Conservation (phyloP, 768 basidiomycete genomes). For the Psilocybe sp. region DNA sequence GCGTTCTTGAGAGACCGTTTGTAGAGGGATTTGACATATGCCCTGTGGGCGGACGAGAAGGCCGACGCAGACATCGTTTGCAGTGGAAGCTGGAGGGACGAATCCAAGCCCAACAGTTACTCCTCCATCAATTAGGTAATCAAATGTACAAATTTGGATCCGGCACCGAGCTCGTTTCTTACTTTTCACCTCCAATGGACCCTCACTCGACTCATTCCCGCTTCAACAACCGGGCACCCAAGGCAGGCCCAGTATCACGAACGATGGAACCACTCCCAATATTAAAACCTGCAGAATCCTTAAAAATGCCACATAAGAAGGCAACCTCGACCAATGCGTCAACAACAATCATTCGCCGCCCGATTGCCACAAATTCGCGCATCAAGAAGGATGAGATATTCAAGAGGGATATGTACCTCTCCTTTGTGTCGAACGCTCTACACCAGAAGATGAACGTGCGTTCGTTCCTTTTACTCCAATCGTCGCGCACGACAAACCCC, state of each 20-base stretch:
- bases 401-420: conserved; percentile 79
- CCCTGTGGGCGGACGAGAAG: conserved; percentile 73
- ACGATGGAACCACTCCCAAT: conserved; percentile 36
- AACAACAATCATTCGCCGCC: conserved; percentile 36
- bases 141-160: conserved; percentile 11
- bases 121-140: conserved; percentile 21
- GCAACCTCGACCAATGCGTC: conserved; percentile 32
- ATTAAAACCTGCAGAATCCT: conserved; percentile 12
- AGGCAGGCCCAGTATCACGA: conserved; percentile 55
- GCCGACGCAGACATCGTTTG: conserved; percentile 46
- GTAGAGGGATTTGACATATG: conserved; percentile 91
- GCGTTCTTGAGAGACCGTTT: conserved; percentile 82
- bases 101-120: neutral
- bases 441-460: conserved; percentile 69
- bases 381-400: conserved; percentile 76
- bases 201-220: conserved; percentile 74
- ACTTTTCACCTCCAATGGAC: conserved; percentile 49
- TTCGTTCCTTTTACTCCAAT: conserved; percentile 9
- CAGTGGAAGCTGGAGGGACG: conserved; percentile 20
- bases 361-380: conserved; percentile 77
- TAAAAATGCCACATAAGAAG: conserved; percentile 34
- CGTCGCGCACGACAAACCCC: conserved; percentile 5
- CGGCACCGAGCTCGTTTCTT: conserved; percentile 8
- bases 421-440: conserved; percentile 79
- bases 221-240: conserved; percentile 72